Conservation (phyloP, 2,329 filamentous ascomycete genomes). For the Hymenoscyphus linearis region DNA sequence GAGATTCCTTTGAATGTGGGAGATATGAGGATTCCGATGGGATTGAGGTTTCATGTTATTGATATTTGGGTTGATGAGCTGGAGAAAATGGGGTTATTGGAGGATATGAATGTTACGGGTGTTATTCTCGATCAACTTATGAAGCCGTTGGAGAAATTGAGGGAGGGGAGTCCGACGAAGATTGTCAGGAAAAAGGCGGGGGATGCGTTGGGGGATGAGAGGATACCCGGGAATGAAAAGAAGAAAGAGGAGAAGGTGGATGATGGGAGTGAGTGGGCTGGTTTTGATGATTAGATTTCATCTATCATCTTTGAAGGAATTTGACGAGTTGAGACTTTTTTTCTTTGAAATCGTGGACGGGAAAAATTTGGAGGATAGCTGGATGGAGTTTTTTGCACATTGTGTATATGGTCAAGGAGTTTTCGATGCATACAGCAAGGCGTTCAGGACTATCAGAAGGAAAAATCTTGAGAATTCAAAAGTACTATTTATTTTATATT, state of each 20-base stretch:
- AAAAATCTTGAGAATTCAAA: not conserved
- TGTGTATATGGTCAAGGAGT: no score
- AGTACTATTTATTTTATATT: not conserved
- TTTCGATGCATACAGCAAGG: constrained; percentile 5
- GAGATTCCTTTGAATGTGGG: constrained; percentile 39
- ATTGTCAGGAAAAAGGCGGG: constrained; percentile 63
- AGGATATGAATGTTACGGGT: constrained; percentile 33
- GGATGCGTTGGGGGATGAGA: constrained; percentile 68
- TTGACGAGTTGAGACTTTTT: no score
- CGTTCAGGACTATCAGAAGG: constrained; percentile 1
- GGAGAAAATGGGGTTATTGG: constrained; percentile 59
- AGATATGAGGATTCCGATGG: constrained; percentile 61
- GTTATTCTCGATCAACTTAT: constrained; percentile 36
- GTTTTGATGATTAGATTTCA: constrained; percentile 30
- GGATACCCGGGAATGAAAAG: constrained; percentile 57
- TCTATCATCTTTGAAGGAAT: no score
- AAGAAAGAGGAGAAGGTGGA: constrained; percentile 35
- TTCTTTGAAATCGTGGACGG: no score
- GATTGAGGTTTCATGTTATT: constrained; percentile 77
- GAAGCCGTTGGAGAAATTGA: constrained; percentile 39
- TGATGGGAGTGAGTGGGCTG: constrained; percentile 35
- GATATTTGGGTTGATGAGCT: constrained; percentile 92
- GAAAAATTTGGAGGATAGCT: not conserved
- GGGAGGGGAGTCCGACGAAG: constrained; percentile 57
- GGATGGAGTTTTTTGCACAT: not conserved